These are phyloP conservation scores for Aspergillus bombycis DNA, from an alignment of 2,329 filamentous ascomycete genomes.

Conservation along the genomic window DNA sequence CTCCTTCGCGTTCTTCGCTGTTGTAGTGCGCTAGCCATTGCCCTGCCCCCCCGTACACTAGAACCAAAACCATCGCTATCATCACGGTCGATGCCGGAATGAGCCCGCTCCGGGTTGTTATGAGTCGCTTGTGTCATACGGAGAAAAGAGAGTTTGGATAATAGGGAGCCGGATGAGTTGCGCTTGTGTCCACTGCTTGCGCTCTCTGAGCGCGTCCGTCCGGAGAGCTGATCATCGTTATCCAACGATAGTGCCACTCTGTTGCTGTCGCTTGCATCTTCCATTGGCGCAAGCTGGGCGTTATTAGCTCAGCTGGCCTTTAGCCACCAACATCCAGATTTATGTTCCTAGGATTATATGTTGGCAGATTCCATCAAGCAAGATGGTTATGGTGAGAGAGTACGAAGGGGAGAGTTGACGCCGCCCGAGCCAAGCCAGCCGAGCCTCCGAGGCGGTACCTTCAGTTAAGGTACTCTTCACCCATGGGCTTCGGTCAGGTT, in stretches of 20 bases:
- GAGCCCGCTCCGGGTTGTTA: slow-evolving; percentile 37
- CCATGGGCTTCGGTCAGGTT: neutral
- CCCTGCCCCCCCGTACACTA: slow-evolving; percentile 49
- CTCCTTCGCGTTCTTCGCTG: slow-evolving; percentile 67
- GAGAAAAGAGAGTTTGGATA: slow-evolving; percentile 72
- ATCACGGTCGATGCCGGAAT: slow-evolving; percentile 26
- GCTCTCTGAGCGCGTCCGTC: slow-evolving; percentile 37
- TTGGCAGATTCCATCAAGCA: neutral
- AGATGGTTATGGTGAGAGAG: neutral
- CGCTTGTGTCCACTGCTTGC: slow-evolving; percentile 51
- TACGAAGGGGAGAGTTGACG: neutral
- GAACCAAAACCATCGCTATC: slow-evolving; percentile 33
- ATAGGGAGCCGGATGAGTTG: slow-evolving; percentile 64
- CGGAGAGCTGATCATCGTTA: slow-evolving; percentile 27
- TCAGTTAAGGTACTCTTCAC: neutral
- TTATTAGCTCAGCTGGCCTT: slow-evolving; percentile 22
- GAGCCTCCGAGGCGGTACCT: slow-evolving; percentile 2
- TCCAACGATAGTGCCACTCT: slow-evolving; percentile 31
- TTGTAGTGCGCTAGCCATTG: slow-evolving; percentile 53
- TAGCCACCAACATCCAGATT: slow-evolving; percentile 27
- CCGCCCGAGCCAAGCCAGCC: neutral
- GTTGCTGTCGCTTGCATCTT: slow-evolving; percentile 35
- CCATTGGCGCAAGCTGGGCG: slow-evolving; percentile 37
- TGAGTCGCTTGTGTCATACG: slow-evolving; percentile 49
- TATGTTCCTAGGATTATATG: slow-evolving; percentile 12